phyloP scores from a whole-genome alignment of 2,329 filamentous ascomycete genomes.

The Epichloe coenophiala region DNA sequence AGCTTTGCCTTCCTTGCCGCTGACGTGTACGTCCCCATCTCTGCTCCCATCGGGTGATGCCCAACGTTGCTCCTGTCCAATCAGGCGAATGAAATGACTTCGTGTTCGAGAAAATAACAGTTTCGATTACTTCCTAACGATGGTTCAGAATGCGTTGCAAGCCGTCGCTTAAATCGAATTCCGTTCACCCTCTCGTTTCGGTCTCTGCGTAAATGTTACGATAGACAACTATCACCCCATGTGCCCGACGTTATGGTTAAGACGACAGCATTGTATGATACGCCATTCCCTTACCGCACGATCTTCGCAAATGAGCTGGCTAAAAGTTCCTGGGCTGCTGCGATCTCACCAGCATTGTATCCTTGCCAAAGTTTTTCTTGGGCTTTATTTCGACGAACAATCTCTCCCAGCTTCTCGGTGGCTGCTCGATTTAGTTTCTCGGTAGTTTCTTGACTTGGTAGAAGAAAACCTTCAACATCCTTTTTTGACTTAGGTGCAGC shows the following conservation, averaged over 20 bases:
- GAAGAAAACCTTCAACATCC: slow-evolving; percentile 35
- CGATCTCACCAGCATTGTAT: slow-evolving; percentile 58
- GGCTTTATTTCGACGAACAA: slow-evolving; percentile 49
- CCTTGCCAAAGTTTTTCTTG: slow-evolving; percentile 57
- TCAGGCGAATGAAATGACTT: background rate
- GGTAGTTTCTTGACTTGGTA: slow-evolving; percentile 45
- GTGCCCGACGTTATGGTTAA: background rate
- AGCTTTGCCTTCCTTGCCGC: background rate
- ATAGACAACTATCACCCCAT: background rate
- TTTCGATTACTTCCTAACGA: background rate
- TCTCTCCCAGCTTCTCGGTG: slow-evolving; percentile 62
- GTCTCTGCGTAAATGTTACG: background rate
- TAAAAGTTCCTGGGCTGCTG: slow-evolving; percentile 55
- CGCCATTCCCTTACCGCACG: slow-evolving; percentile 24
- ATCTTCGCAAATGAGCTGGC: slow-evolving; percentile 34
- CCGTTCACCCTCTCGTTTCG: background rate
- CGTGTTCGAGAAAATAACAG: background rate
- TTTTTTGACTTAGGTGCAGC: slow-evolving; percentile 31
- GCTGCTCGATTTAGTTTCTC: slow-evolving; percentile 58
- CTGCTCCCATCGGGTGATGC: background rate
- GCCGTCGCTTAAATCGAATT: background rate
- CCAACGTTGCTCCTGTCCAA: background rate
- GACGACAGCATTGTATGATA: no score
- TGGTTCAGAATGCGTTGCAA: background rate
- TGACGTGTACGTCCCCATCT: background rate